These are phyloP conservation scores for Calonectria fujianensis DNA, from an alignment of 2,329 filamentous ascomycete genomes.

Conservation along the genomic window DNA sequence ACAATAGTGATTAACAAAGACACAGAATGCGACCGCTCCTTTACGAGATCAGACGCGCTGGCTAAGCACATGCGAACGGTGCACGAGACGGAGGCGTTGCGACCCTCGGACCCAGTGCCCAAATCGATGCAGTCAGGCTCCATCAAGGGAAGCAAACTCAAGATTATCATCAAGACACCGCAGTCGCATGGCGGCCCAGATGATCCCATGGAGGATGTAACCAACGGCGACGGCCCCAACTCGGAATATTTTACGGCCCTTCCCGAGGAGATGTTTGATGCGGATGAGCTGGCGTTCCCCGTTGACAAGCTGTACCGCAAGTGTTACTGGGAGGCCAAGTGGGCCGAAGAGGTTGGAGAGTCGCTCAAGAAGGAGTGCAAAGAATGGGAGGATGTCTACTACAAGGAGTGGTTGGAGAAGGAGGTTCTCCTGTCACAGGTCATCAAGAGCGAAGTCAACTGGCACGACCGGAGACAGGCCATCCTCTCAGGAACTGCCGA, in stretches of 20 bases:
- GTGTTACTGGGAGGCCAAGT: constrained; percentile 82
- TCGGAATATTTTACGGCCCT: constrained; percentile 75
- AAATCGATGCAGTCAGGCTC: constrained; percentile 77
- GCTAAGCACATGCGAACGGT: constrained; percentile 99
- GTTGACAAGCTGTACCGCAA: constrained; percentile 78
- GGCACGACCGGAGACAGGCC: constrained; percentile 75
- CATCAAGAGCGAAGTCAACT: constrained; percentile 79
- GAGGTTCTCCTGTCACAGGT: constrained; percentile 86
- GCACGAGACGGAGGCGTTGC: constrained; percentile 94
- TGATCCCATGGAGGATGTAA: constrained; percentile 72
- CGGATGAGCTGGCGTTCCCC: constrained; percentile 77
- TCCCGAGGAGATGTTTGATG: constrained; percentile 76
- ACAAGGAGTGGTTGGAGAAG: constrained; percentile 86
- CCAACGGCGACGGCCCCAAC: constrained; percentile 73
- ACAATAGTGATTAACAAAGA: constrained; percentile 43
- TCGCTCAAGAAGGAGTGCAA: constrained; percentile 79
- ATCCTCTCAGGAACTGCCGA: constrained; percentile 71
- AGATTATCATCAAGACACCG: constrained; percentile 78
- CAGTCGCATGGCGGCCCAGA: constrained; percentile 76
- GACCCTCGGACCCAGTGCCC: constrained; percentile 84
- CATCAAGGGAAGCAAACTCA: constrained; percentile 72
- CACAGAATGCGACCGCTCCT: constrained; percentile 95
- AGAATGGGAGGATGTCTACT: constrained; percentile 78
- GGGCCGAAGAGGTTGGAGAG: constrained; percentile 81
- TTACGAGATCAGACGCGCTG: constrained; percentile 95